phyloP scores from a whole-genome alignment of 2,329 filamentous ascomycete species.

The Bretziella fagacearum region DNA sequence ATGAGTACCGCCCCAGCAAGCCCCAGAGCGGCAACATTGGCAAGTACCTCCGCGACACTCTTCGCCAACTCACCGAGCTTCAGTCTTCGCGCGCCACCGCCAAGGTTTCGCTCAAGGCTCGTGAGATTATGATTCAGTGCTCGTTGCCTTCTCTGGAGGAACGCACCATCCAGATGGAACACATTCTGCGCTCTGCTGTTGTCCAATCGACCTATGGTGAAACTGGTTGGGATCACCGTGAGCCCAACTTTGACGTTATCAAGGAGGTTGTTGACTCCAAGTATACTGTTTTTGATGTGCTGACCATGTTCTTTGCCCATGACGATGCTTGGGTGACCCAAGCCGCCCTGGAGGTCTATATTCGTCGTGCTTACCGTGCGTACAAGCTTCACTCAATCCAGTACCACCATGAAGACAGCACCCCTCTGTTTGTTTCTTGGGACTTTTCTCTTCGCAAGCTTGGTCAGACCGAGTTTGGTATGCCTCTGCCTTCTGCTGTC shows the following conservation, averaged over 20 bases:
- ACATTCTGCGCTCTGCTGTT: conserved; percentile 89
- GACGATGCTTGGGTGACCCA: conserved; percentile 86
- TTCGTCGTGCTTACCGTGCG: conserved; percentile 89
- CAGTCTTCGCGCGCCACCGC: conserved; percentile 65
- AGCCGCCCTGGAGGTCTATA: conserved; percentile 88
- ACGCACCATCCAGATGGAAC: conserved; percentile 91
- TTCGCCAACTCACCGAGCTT: conserved; percentile 79
- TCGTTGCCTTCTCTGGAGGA: conserved; percentile 92
- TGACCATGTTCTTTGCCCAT: conserved; percentile 89
- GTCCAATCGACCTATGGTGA: conserved; percentile 96
- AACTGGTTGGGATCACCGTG: conserved; percentile 88
- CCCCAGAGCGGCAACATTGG: conserved; percentile 74
- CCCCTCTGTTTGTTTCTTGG: conserved; percentile 71
- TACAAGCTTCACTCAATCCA: conserved; percentile 81
- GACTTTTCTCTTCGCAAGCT: conserved; percentile 92
- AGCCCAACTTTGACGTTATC: conserved; percentile 76
- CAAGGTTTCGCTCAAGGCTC: conserved; percentile 93
- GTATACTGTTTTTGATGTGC: conserved; percentile 93
- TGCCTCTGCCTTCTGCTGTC: conserved; percentile 60
- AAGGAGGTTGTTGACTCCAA: conserved; percentile 98
- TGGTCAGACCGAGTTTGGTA: conserved; percentile 75
- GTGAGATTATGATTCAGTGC: conserved; percentile 94
- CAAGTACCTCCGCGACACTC: conserved; percentile 67
- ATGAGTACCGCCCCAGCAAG: conserved; percentile 89
- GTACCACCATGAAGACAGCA: conserved; percentile 58